Base-by-base conservation (phyloP, 495 filamentous ascomycete genomes). In the Penicillium chermesinum region DNA sequence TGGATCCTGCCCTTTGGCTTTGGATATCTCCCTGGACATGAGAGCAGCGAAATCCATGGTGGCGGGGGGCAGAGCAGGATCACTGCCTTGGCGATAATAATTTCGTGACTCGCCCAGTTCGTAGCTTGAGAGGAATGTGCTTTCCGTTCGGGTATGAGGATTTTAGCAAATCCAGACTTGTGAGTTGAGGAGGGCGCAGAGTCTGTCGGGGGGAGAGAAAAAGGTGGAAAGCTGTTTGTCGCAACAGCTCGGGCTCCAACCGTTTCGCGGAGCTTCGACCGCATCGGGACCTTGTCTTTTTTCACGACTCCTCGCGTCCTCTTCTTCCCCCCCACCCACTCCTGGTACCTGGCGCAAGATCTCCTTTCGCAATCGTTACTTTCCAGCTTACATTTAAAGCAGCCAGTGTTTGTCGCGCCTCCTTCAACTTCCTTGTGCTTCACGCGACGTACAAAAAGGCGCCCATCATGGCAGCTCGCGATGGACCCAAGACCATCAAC, bases 41-140 rank as follows among this genome's bases (percentile, higher is more conserved):
- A 98, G 74, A 8, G 88, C 77, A 39, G 88, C 89, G 76, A 98
- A 96, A 66, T 98, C 90, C 93, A 98, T 98, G 60, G 19, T 72
- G 59, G 61, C 48, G 37, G 16, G 37, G 16, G 16, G 38, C 18
- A 20, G 21, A 15, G 33, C 42, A 5, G n/a, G 6, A 13, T 6
- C 15, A 13, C 16, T 18, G 32, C 22, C 17, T 25, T 1, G 9
- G 38, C 7, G 8, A 22, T 10, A 13, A 21, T 13, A 12, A 21
- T 27, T 10, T 38, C 37, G 20, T 18, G n/a, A 18, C 10, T 38
- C 37, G 16, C 37, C 16, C 10, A 18, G 15, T n/a, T n/a, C n/a
- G n/a, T 30, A 30, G 25, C 4, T 30, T 30, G 4, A 10, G 25
- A 30, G 25, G 25, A 30, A 30, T 30, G 10, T 30, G n/a, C n/a